phyloP scores from a whole-genome alignment of 2,329 filamentous ascomycete genomes.

The Ophiostoma sp. region DNA sequence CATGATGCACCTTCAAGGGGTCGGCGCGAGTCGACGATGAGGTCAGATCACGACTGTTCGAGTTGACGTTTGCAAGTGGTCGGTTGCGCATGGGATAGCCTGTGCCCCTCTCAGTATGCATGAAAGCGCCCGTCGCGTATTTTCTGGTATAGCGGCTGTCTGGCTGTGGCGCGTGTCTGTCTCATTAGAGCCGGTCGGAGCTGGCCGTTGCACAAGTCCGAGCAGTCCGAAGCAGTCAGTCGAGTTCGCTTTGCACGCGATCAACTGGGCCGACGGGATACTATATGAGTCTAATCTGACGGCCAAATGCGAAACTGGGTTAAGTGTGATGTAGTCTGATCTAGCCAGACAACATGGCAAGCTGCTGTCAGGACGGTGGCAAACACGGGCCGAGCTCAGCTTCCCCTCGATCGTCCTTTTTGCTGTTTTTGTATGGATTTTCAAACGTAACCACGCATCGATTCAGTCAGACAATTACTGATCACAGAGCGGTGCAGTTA shows the following conservation, averaged over 20 bases:
- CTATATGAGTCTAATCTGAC: background rate
- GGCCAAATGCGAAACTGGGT: background rate
- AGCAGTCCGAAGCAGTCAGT: background rate
- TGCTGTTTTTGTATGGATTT: too few relatives aligned
- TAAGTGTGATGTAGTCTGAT: background rate
- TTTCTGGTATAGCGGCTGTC: background rate
- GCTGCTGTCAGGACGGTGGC: background rate
- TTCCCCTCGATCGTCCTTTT: background rate
- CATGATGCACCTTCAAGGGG: background rate
- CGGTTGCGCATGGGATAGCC: background rate
- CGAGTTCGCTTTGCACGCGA: background rate
- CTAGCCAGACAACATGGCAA: background rate
- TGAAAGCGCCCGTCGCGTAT: background rate
- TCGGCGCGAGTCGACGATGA: background rate
- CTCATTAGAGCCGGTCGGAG: background rate
- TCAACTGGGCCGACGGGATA: background rate
- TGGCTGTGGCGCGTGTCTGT: too few relatives aligned
- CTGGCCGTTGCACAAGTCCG: background rate
- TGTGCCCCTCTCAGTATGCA: background rate
- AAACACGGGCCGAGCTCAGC: constrained; percentile 3
- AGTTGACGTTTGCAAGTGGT: background rate
- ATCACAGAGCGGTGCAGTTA: background rate
- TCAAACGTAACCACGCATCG: too few relatives aligned
- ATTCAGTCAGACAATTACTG: background rate
- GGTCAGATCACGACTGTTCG: background rate